Evolutionary conservation across 2,329 filamentous ascomycete genomes (phyloP), one percentile per base, ranked within the genome.

Genomic region (Neonectria punicea): DNA sequence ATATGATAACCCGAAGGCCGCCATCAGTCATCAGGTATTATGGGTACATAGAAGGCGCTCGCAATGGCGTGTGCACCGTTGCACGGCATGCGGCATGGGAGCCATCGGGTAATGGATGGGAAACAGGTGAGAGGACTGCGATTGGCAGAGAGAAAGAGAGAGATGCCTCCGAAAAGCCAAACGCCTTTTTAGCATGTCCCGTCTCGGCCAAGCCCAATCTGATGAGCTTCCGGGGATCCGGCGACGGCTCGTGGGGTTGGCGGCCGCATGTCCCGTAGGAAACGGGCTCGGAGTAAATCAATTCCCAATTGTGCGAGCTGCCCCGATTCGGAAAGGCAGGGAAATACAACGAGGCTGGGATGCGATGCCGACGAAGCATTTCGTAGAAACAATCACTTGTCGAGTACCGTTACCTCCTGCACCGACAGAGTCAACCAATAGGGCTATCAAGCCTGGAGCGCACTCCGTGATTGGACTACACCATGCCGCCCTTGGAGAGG

Each of bases 81-180:
- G 55, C 55, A 63, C 61, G 30, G 32, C 61, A 58, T 57, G 39
- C 54, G 36, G 32, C 61, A 54, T 53, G 39, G 36, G 34, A 51
- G 28, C 11, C 44, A 47, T 60, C 44, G 11, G 25, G 49, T 36
- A 20, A 46, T 46, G 49, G 49, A 46, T 46, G 49, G 49, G 30
- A 46, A 41, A 22, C n/a, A 30, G 28, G 36, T 34, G 46, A 58
- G 22, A 18, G 28, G 41, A 18, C 20, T 25, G n/a, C 32, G 20
- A 49, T 53, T 30, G 28, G 25, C 16, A 50, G 9, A 18, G 47
- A 30, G 30, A 10, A 5, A 30, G 9, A 30, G 30, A 30, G 30
- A 30, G 30, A 30, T 28, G 7, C 41, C 20, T 22, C 39, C 32
- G 18, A 43, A 16, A 47, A 25, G 32, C 36, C 18, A 50, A 41